Evolutionary conservation across 352 stramenopile genomes (phyloP), one percentile per base, ranked within the genome.

Genomic region (Pythium phragmitis): DNA sequence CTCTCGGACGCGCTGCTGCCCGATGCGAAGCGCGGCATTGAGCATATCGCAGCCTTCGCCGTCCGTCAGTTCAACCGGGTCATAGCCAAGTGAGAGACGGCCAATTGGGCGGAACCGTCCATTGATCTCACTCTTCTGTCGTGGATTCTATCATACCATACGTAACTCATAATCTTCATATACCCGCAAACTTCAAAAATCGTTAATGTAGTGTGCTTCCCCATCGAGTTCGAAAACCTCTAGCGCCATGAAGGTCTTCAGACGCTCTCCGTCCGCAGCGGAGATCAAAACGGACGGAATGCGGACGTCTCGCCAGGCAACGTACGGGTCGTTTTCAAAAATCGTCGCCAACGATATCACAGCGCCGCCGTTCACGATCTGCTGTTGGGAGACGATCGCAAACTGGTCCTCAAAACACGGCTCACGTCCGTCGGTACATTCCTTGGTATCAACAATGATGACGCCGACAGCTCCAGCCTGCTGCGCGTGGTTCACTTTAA

Each of bases 1-100:
- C 79, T 86, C 34, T 79, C 79, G 2, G 68, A 76, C 19, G 65
- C 69, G 13, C 64, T 85, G 30, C 63, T 91, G 43, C 79, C 82
- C 4, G 65, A 87, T 42, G 76, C 76, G 11, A 72, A 68, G 17
- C 68, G 79, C 7, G 81, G 77, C 3, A 69, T 87, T 8, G 39
- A 79, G 6, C 59, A 57, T 33, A 73, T 86, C 52, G 77, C 75
- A 5, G 68, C 28, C 11, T 90, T 88, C 47, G 68, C 78, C 8
- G 70, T 62, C 8, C 56, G 56, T 8, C 49, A 54, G 23, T 65
- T 70, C 11, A 17, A 21, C 23, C 59, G 49, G 1, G 39, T 36
- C 3, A 21, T 12, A 5, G 33, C 8, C 21, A 16, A 54, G 26
- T 41, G 9, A 54, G 16, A 30, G 26, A 30, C 26, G 26, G 26